Evolutionary conservation across 2,329 filamentous ascomycete species (phyloP), one percentile per base, ranked within the genome.

Genomic region (Coniochaeta sp.): DNA sequence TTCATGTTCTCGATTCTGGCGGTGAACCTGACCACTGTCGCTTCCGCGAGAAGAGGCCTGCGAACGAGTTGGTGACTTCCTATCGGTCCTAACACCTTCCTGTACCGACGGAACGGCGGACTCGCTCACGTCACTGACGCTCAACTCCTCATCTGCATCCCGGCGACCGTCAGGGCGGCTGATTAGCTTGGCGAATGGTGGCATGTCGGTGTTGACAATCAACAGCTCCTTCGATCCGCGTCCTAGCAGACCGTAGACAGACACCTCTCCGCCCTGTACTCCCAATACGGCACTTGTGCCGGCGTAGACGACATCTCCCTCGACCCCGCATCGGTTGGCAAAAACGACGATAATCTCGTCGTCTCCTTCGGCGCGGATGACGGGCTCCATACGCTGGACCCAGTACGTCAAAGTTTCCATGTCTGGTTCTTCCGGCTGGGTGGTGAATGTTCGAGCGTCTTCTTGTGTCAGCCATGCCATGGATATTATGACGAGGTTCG

Each of bases 391-490:
- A 0, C 89, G 77, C 16, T 81, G 77, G 0, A 89, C 71, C 89
- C 88, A 92, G 60, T 92, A 92, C 0, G 80, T 78, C 8, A 92
- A 63, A 0, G 87, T 90, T 22, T 88, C 81, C 68, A 87, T 76
- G 57, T 91, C 87, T 0, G 87, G 86, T 48, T 83, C 78, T 1
- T 75, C 63, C 0, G 79, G 79, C 56, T 56, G 70, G 26, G 58
- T 72, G 53, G 61, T 81, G 62, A 71, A 82, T 7, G 53, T 52
- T 16, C 60, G 72, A 1, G 66, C 73, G 59, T 73, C 76, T 55
- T 73, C 81, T 51, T 65, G 72, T 1, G 86, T 89, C 28, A 88
- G 71, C 88, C 87, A 92, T 0, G 89, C 87, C 88, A 91, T 91
- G 4, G 79, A 82, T 0, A 92, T 58, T 30, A 91, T 79, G 1